Evolutionary conservation across 2,329 filamentous ascomycete genomes (phyloP), one percentile per base, ranked within the genome.

Genomic region (Hymenoscyphus repandus): DNA sequence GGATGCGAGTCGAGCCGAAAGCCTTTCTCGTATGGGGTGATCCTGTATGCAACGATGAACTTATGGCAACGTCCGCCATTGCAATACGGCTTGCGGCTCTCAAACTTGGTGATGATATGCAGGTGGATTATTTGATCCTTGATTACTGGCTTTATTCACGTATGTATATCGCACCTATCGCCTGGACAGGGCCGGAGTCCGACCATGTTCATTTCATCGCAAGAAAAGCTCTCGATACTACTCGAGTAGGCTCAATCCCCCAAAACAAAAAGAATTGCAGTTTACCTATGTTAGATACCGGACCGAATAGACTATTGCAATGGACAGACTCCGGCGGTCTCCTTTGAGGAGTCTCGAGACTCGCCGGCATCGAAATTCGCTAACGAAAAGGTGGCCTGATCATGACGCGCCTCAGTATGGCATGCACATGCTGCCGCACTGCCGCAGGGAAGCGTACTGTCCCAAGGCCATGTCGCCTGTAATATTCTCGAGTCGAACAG

Each of bases 51-150:
- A 49, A 42, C 30, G 15, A 49, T 37, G 34, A 39, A 30, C 47
- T 45, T 50, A 47, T 50, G n/a, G 46, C 46, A 44, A 41, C 52
- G 45, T n/a, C n/a, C n/a, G n/a, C n/a, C n/a, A n/a, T n/a, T n/a
- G n/a, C n/a, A n/a, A n/a, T n/a, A n/a, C n/a, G n/a, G n/a, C n/a
- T n/a, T n/a, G n/a, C 52, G 20, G 34, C 34, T 17, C 12, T 13
- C 34, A 11, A 17, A 37, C 12, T 10, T 37, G 12, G 15, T 5
- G 12, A 13, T 17, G 34, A 37, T 37, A 13, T 37, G 34, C 34
- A 37, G 10, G 12, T 11, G 15, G 34, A 37, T 37, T 37, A 37
- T 37, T 11, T 13, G 34, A 37, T 13, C 34, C 15, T 17, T 5
- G 5, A 5, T 17, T 37, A 37, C 3, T 13, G 34, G 15, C 34